Percentiles rank a stretch among this genome's conserved stretches.
Evolutionary conservation across 768 basidiomycete genomes (phyloP).

Genomic region (Pleurotus cornucopiae): DNA sequence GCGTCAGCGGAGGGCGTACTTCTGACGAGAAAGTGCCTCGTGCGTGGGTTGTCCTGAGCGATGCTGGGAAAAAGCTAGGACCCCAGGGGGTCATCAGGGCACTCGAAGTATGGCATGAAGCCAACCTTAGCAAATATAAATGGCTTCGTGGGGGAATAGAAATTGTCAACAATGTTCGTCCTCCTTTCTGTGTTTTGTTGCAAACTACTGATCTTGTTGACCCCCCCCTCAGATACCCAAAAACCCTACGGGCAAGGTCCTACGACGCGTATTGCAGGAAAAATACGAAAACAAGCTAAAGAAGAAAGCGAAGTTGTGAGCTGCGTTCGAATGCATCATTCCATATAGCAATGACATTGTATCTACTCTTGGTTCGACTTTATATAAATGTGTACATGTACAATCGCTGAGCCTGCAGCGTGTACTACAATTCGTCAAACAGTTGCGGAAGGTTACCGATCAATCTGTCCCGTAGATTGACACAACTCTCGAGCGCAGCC

Average conservation of each 20-base stretch:
- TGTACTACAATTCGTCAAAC: background rate
- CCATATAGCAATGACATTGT: background rate
- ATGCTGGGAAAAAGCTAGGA: slow-evolving; percentile 47
- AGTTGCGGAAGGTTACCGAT: background rate
- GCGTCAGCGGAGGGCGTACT: slow-evolving; percentile 67
- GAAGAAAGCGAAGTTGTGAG: slow-evolving; percentile 28
- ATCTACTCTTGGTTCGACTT: background rate
- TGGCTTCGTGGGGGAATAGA: slow-evolving; percentile 73
- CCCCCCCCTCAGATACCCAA: slow-evolving; percentile 63
- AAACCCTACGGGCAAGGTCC: slow-evolving; percentile 66
- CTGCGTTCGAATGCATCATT: background rate
- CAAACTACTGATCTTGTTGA: background rate
- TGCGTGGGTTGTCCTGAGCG: slow-evolving; percentile 73
- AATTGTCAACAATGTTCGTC: slow-evolving; percentile 54
- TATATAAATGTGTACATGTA: background rate
- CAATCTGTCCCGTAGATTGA: slow-evolving; percentile 1
- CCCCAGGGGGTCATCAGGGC: slow-evolving; percentile 31
- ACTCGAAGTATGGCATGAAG: slow-evolving; percentile 58
- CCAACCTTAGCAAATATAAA: slow-evolving; percentile 69
- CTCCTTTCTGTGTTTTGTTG: slow-evolving; percentile 1
- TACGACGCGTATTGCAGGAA: slow-evolving; percentile 60
- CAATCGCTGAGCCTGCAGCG: background rate
- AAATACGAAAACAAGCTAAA: slow-evolving; percentile 37
- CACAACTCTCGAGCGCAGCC: slow-evolving; percentile 32
- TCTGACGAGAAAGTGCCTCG: slow-evolving; percentile 71